A percentile compares a stretch with the other conserved stretches of the same genome.
Conservation (phyloP, 169 alveolate species). For the Fabrea salina region DNA sequence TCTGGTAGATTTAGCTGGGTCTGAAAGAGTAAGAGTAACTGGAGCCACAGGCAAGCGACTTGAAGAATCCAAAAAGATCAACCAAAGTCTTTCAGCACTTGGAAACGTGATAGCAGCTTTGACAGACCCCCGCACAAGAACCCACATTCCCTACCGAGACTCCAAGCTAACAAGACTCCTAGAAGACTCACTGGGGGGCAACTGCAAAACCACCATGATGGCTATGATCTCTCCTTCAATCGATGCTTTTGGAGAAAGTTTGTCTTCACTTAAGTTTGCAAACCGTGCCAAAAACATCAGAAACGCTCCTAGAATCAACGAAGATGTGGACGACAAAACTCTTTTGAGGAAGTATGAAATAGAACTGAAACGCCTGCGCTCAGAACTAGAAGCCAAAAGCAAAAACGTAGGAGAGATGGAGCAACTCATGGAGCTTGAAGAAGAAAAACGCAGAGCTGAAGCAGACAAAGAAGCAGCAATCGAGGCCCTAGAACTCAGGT, state of each 20-base stretch:
- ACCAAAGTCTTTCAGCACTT: slow-evolving; percentile 81
- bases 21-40: slow-evolving; percentile 77
- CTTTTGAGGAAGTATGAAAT: slow-evolving; percentile 79
- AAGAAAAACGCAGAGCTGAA: slow-evolving; percentile 76
- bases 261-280: slow-evolving; percentile 86
- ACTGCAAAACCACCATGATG: slow-evolving; percentile 87
- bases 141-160: slow-evolving; percentile 68
- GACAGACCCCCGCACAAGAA: slow-evolving; percentile 60
- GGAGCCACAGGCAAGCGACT: slow-evolving; percentile 89
- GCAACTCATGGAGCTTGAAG: slow-evolving; percentile 69
- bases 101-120: slow-evolving; percentile 86
- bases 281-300: slow-evolving; percentile 89
- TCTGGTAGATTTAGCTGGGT: slow-evolving; percentile 87
- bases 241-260: slow-evolving; percentile 86
- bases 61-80: slow-evolving; percentile 89
- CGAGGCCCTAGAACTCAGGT: slow-evolving; percentile 75
- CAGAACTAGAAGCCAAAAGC: slow-evolving; percentile 68
- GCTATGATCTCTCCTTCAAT: slow-evolving; percentile 80
- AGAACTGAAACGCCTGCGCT: slow-evolving; percentile 73
- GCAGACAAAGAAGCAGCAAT: slow-evolving; percentile 81
- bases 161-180: slow-evolving; percentile 62
- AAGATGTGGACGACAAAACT: slow-evolving; percentile 80
- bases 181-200: slow-evolving; percentile 79
- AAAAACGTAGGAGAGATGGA: slow-evolving; percentile 50
- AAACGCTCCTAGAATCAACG: slow-evolving; percentile 74